These are phyloP conservation scores for Mycena vulgaris DNA, from an alignment of 768 basidiomycete species.

Conservation along the genomic window DNA sequence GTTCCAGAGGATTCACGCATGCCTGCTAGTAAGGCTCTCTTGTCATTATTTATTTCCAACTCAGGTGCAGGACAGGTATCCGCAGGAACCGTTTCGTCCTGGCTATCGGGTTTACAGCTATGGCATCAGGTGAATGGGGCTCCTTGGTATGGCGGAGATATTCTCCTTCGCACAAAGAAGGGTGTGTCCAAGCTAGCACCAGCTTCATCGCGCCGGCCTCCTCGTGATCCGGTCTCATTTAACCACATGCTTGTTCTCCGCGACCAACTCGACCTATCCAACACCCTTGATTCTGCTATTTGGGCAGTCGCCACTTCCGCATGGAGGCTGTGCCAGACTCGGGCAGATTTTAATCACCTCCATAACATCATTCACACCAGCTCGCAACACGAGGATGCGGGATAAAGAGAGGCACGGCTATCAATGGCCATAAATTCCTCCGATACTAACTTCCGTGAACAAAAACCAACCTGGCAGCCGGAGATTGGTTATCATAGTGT, in stretches of 20 bases:
- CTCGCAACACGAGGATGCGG: neutral
- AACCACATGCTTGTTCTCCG: neutral
- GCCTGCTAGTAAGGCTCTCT: neutral
- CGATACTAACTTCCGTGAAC: neutral
- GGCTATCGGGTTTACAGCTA: neutral
- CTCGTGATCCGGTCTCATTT: neutral
- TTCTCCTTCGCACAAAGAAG: neutral
- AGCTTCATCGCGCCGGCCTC: neutral
- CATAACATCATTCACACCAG: neutral
- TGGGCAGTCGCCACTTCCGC: neutral
- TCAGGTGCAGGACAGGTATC: neutral
- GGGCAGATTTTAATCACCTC: neutral
- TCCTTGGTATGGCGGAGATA: neutral
- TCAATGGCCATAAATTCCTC: neutral
- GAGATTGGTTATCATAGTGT: no score
- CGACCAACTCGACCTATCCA: neutral
- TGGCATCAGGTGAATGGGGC: neutral
- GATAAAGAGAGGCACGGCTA: neutral
- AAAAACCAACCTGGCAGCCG: neutral
- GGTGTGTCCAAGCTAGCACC: neutral
- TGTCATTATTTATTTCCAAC: neutral
- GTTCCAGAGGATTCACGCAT: neutral
- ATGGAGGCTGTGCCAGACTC: neutral
- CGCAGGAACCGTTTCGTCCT: neutral
- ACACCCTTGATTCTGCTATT: neutral